A percentile compares a stretch with the other conserved stretches of the same genome.
These are phyloP conservation scores for Pythium brassicae DNA, from an alignment of 352 stramenopile genomes.

Conservation along the genomic window DNA sequence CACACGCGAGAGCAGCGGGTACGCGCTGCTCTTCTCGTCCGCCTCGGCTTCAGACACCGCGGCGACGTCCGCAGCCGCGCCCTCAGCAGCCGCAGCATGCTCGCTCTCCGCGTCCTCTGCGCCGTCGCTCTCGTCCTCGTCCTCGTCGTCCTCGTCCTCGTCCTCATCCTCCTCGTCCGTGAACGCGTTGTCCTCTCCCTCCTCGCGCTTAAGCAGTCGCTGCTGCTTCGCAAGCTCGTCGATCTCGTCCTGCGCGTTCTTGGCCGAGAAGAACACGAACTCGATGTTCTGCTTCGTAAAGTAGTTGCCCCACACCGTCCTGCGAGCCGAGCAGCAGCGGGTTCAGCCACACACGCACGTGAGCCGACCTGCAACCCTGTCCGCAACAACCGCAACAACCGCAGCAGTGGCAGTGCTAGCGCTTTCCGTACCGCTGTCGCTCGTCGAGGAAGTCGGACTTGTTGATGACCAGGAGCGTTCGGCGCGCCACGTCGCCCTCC, in stretches of 20 bases:
- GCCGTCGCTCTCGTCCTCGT: constrained; percentile 9
- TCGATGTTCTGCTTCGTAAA: constrained; percentile 90
- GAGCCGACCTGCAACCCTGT: neutral
- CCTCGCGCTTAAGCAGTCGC: constrained; percentile 23
- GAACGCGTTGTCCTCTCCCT: constrained; percentile 21
- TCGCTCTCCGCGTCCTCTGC: neutral
- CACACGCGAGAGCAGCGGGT: constrained; percentile 63
- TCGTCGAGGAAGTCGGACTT: constrained; percentile 98
- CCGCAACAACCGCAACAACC: neutral
- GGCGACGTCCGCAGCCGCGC: neutral
- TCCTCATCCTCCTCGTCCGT: constrained; percentile 23
- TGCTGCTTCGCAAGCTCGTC: constrained; percentile 73
- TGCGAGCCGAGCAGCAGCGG: constrained; percentile 14
- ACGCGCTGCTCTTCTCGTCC: constrained; percentile 22
- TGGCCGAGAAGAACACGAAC: constrained; percentile 98
- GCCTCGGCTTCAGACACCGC: neutral
- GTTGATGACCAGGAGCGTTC: constrained; percentile 97
- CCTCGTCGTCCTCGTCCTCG: constrained; percentile 27
- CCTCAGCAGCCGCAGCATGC: constrained; percentile 9
- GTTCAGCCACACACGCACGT: neutral
- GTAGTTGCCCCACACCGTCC: constrained; percentile 92
- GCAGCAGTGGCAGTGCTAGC: neutral
- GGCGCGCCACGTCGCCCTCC: constrained; percentile 87
- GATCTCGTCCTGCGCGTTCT: constrained; percentile 91
- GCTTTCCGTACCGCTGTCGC: constrained; percentile 68